A percentile compares a stretch with the other conserved stretches of the same genome.
Conservation (phyloP, 2,329 filamentous ascomycete species). For the Thelonectria rubi region DNA sequence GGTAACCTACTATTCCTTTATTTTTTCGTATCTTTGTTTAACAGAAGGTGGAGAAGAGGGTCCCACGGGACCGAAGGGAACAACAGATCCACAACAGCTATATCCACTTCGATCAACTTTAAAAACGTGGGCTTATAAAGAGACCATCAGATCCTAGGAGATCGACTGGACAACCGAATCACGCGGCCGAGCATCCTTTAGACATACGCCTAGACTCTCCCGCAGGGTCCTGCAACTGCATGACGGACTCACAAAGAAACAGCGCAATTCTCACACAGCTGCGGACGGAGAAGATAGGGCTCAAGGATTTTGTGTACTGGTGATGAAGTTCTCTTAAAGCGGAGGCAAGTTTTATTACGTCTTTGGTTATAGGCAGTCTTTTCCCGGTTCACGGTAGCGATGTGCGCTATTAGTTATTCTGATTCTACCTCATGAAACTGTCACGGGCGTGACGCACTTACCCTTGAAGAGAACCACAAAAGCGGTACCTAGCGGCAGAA, state of each 20-base stretch:
- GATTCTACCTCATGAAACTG: background rate
- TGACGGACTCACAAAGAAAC: slow-evolving; percentile 4
- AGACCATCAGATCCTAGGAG: background rate
- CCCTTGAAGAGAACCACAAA: too few relatives aligned
- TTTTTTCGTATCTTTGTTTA: too few relatives aligned
- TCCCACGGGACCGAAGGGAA: background rate
- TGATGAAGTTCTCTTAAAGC: slow-evolving; percentile 11
- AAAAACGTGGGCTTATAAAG: background rate
- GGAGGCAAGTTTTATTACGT: slow-evolving; percentile 11
- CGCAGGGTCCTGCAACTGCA: background rate
- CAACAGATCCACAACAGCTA: background rate
- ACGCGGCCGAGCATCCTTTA: background rate
- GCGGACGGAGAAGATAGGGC: slow-evolving; percentile 1
- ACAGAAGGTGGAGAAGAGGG: background rate
- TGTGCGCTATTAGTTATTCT: slow-evolving; percentile 4
- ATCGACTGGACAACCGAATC: background rate
- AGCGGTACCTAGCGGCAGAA: too few relatives aligned
- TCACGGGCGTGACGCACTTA: too few relatives aligned
- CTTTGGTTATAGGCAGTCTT: slow-evolving; percentile 7
- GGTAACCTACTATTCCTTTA: too few relatives aligned
- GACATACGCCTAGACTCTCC: background rate
- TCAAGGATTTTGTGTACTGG: slow-evolving; percentile 6
- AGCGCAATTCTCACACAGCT: background rate
- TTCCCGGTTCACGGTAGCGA: slow-evolving; percentile 5
- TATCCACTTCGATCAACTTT: background rate